Evolutionary conservation across 2,329 filamentous ascomycete genomes (phyloP), one percentile per base, ranked within the genome.

Genomic region (Teratosphaeria gauchensis): DNA sequence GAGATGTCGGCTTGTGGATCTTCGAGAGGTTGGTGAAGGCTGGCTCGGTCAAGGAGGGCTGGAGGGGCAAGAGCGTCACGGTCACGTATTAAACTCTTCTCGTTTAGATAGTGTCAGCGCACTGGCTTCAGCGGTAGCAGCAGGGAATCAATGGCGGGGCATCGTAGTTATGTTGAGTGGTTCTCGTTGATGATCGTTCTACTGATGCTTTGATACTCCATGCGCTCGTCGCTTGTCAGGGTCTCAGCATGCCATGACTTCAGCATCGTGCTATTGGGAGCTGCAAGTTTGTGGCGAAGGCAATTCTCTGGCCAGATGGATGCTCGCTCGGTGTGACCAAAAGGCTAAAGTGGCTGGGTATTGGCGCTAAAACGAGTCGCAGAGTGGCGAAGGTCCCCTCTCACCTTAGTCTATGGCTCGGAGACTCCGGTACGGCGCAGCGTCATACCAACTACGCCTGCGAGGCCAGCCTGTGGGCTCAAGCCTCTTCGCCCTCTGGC

Each of bases 1-100:
- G 58, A 48, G 75, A 77, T 66, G 75, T 77, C 1, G 75, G 74
- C 0, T 57, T 60, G 16, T 77, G 72, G 69, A 69, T 76, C 21
- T 76, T 70, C 59, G 68, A 73, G 66, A 70, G 67, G 35, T 60
- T 71, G 2, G 56, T 75, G 1, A 64, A 62, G 28, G 59, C 60
- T 2, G 59, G 61, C 62, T 51, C 53, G 38, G 38, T 51, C 8
- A 56, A 51, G 16, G 55, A 32, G 42, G 28, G 19, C n/a, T 55
- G 54, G 52, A 53, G 32, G 52, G 32, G n/a, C 32, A 35, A 31
- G 52, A 21, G 52, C 21, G 52, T 53, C 16, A 53, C 52, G n/a
- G n/a, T 53, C 4, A 53, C 52, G 9, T 31, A 31, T 11, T 53
- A n/a, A 48, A 9, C 1, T 28, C 24, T 6, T 28, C 24, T 28